phyloP scores from a whole-genome alignment of 768 basidiomycete species.

The Thelephora ganbajun region DNA sequence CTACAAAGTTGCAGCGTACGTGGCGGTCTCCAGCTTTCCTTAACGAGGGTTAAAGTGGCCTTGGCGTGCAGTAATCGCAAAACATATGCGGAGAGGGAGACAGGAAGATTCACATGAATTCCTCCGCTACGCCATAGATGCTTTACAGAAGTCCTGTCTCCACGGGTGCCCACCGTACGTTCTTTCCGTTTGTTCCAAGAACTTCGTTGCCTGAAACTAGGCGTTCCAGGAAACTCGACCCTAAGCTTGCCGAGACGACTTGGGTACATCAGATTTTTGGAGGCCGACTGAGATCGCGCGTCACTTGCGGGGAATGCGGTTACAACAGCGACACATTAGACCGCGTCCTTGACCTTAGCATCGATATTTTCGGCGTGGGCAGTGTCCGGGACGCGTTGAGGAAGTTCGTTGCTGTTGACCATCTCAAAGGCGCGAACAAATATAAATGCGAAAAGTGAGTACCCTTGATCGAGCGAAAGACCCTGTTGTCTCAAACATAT shows the following conservation, averaged over 20 bases:
- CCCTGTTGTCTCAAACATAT: not conserved
- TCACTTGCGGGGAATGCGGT: constrained; percentile 68
- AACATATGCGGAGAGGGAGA: constrained; percentile 77
- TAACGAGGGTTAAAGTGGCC: constrained; percentile 4
- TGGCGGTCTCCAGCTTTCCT: constrained; percentile 6
- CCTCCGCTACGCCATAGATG: constrained; percentile 86
- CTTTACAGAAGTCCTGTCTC: constrained; percentile 74
- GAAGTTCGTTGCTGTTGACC: constrained; percentile 72
- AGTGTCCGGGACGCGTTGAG: constrained; percentile 59
- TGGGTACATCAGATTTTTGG: constrained; percentile 95
- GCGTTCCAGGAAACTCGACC: constrained; percentile 46
- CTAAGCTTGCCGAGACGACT: constrained; percentile 66
- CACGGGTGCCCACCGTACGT: constrained; percentile 59
- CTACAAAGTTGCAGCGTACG: constrained; percentile 57
- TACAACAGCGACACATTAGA: constrained; percentile 95
- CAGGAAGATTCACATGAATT: constrained; percentile 99
- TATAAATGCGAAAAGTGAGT: constrained; percentile 97
- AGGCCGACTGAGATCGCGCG: constrained; percentile 81
- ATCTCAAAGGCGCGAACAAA: constrained; percentile 81
- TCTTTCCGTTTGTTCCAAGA: not conserved
- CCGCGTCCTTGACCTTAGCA: constrained; percentile 82
- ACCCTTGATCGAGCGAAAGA: not conserved
- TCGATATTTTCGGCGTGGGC: constrained; percentile 64
- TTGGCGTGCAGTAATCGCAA: constrained; percentile 58
- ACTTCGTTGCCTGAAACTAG: not conserved